Base-by-base conservation (phyloP, 2,329 filamentous ascomycete genomes). In the Fusarium setosum region DNA sequence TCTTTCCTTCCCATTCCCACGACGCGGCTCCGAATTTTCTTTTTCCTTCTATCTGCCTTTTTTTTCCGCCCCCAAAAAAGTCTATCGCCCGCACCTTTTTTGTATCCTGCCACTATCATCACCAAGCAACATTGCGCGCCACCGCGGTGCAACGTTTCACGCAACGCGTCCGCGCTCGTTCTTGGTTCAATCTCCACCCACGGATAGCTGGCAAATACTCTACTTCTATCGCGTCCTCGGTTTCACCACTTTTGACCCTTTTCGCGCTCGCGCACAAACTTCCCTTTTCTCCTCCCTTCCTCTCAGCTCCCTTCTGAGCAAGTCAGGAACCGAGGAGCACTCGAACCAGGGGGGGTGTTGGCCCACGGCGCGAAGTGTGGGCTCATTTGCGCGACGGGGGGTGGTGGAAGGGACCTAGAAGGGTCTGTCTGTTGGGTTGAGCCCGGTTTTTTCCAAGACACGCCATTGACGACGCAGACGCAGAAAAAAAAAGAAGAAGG, bases 351-450 rank as follows among this genome's bases (percentile, higher is more conserved):
- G 68, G 64, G 59, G n/a, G n/a, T n/a, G 59, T 37, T 41, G 51
- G 48, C 54, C 31, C 34, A 40, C 67, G 54, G 57, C 52, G 50
- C 44, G 37, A 59, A 56, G 48, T 61, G 63, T 71, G 61, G 63
- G 66, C 68, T 71, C 67, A 71, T 69, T 69, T 59, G 53, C 68
- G 56, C 60, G 47, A 64, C 63, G 50, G 58, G 68, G 65, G 67
- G 65, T 62, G 58, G 40, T 55, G 61, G 49, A 64, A 65, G 48
- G 42, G 52, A 67, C 55, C 59, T 64, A 31, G 35, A 58, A 65
- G 51, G 31, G 49, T 31, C 34, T 60, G 55, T 63, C 61, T 59
- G 56, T 52, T 62, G 55, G 59, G 40, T 41, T 37, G 44, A 62
- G 47, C 56, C 63, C 50, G 56, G 55, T 67, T 61, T 56, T 55